Evolutionary conservation across 192 early-diverging fungal genomes (phyloP).

Genomic region (Jimgerdemannia lactiflua): DNA sequence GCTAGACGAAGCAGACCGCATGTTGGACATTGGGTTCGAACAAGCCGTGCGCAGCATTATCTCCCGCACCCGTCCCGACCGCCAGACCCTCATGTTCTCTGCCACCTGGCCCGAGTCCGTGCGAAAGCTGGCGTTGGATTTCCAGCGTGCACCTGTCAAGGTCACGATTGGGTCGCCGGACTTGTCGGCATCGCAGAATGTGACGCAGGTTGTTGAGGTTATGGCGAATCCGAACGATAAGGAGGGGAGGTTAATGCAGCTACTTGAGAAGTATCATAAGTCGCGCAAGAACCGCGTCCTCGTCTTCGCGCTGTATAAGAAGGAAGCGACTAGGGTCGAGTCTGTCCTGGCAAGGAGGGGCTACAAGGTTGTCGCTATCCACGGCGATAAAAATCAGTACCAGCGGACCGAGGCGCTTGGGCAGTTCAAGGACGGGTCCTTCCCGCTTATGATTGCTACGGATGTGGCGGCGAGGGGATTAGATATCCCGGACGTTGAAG

Average conservation of each 20-base stretch:
- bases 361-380: slow-evolving; percentile 82
- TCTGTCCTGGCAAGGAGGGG: slow-evolving; percentile 66
- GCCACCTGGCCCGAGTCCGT: slow-evolving; percentile 95
- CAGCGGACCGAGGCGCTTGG: slow-evolving; percentile 78
- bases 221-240: slow-evolving; percentile 72
- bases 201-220: slow-evolving; percentile 91
- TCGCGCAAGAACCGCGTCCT: slow-evolving; percentile 83
- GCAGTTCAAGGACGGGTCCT: slow-evolving; percentile 76
- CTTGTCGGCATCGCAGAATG: slow-evolving; percentile 79
- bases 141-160: slow-evolving; percentile 72
- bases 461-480: slow-evolving; percentile 92
- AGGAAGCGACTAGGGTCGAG: slow-evolving; percentile 87
- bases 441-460: slow-evolving; percentile 89
- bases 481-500: slow-evolving; percentile 88
- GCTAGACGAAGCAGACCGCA: slow-evolving; percentile 96
- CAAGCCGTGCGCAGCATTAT: slow-evolving; percentile 87
- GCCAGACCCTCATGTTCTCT: slow-evolving; percentile 94
- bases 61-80: slow-evolving; percentile 63
- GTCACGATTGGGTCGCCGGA: slow-evolving; percentile 90
- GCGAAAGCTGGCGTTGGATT: slow-evolving; percentile 81
- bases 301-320: slow-evolving; percentile 96
- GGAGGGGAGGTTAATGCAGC: slow-evolving; percentile 67
- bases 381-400: slow-evolving; percentile 88
- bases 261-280: slow-evolving; percentile 85
- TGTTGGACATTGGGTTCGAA: slow-evolving; percentile 96